A percentile compares a stretch with the other conserved stretches of the same genome.
phyloP scores from a whole-genome alignment of 352 stramenopile species.

The Blastocystis sp. region DNA sequence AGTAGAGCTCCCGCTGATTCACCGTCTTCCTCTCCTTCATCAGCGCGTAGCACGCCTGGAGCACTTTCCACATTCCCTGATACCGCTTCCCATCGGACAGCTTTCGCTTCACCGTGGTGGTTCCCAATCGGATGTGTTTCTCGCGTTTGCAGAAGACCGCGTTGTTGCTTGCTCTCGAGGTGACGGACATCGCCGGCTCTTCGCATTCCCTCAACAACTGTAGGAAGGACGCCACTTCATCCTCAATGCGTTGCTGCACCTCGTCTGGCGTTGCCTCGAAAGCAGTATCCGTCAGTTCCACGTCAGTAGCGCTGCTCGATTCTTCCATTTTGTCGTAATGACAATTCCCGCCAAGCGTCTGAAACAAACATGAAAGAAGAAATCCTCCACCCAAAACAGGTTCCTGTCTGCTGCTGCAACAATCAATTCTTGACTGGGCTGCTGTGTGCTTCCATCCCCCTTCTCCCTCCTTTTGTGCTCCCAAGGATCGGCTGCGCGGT shows the following conservation, averaged over 20 bases:
- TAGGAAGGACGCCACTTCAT: background rate
- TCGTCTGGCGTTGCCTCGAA: constrained; percentile 25
- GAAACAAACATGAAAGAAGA: constrained; percentile 57
- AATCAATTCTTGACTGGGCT: background rate
- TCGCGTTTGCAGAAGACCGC: constrained; percentile 41
- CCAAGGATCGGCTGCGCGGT: background rate
- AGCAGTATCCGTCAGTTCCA: constrained; percentile 2
- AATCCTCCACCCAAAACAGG: constrained; percentile 48
- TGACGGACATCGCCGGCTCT: constrained; percentile 6
- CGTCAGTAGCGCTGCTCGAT: background rate
- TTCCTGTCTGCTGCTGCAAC: background rate
- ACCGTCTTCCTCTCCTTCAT: constrained; percentile 20
- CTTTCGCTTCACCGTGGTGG: background rate
- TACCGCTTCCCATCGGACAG: constrained; percentile 49
- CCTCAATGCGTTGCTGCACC: constrained; percentile 22
- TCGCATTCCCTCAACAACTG: background rate
- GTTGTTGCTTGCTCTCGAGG: background rate
- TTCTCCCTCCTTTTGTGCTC: background rate
- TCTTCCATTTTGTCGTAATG: constrained; percentile 1
- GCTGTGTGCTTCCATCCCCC: background rate
- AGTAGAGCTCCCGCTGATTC: constrained; percentile 54
- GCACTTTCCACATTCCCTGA: constrained; percentile 37
- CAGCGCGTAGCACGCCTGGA: constrained; percentile 41
- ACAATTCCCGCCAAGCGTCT: constrained; percentile 10
- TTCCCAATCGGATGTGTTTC: constrained; percentile 6